phyloP scores from a whole-genome alignment of 1,139 yeast species.

The Suhomyces wounanorum region DNA sequence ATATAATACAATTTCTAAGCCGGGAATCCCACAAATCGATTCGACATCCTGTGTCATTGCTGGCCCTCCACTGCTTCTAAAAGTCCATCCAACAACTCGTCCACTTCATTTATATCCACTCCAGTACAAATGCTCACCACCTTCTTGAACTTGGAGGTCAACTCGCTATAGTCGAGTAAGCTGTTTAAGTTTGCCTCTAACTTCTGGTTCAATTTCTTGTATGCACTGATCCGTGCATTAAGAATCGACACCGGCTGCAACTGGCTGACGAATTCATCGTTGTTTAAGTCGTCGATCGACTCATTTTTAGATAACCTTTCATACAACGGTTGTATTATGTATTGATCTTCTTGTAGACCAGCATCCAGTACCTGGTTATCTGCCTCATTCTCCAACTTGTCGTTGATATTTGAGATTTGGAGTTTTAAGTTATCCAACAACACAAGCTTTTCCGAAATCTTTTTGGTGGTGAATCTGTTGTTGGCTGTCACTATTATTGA shows the following conservation, averaged over 20 bases:
- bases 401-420: constrained; percentile 46
- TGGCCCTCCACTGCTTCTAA: constrained; percentile 87
- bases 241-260: constrained; percentile 67
- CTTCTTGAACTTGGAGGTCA: constrained; percentile 83
- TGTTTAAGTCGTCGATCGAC: constrained; percentile 28
- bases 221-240: constrained; percentile 79
- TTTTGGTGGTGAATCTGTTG: constrained; percentile 41
- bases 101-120: constrained; percentile 73
- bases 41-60: constrained; percentile 12
- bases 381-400: constrained; percentile 31
- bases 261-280: constrained; percentile 29
- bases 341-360: constrained; percentile 46
- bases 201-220: constrained; percentile 38
- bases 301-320: constrained; percentile 46
- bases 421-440: constrained; percentile 45
- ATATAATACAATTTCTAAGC: constrained; percentile 4
- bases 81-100: constrained; percentile 77
- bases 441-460: constrained; percentile 40
- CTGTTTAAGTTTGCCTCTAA: constrained; percentile 53
- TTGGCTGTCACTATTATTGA: constrained; percentile 49
- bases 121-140: constrained; percentile 92
- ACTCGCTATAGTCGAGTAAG: constrained; percentile 55
- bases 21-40: neutral
- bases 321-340: constrained; percentile 60
- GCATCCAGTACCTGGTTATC: constrained; percentile 27